Conservation (phyloP, 768 basidiomycete species). For the Termitomyces sp. region DNA sequence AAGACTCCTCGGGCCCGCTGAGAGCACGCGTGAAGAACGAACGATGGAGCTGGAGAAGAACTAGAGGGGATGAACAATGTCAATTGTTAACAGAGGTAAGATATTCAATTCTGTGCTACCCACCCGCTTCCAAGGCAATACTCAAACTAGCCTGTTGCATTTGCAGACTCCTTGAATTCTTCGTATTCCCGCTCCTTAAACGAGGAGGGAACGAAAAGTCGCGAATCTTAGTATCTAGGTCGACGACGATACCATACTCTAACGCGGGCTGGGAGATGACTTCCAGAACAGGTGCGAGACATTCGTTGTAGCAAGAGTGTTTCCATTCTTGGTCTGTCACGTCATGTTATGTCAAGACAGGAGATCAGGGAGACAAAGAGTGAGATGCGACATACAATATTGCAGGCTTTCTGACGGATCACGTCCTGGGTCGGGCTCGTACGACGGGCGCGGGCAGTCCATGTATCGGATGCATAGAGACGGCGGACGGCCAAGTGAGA, state of each 20-base stretch:
- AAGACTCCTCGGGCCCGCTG: slow-evolving; percentile 53
- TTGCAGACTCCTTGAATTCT: slow-evolving; percentile 43
- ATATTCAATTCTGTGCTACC: slow-evolving; percentile 11
- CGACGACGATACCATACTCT: slow-evolving; percentile 50
- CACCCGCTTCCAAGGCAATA: slow-evolving; percentile 63
- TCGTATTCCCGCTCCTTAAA: slow-evolving; percentile 39
- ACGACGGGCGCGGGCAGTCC: slow-evolving; percentile 53
- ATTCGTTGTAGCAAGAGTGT: slow-evolving; percentile 58
- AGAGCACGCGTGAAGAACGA: slow-evolving; percentile 67
- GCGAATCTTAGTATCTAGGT: slow-evolving; percentile 59
- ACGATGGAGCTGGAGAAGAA: slow-evolving; percentile 65
- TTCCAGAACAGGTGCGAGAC: slow-evolving; percentile 61
- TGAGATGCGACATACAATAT: slow-evolving; percentile 33
- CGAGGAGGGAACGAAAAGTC: slow-evolving; percentile 54
- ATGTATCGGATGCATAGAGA: slow-evolving; percentile 60
- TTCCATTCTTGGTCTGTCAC: slow-evolving; percentile 68
- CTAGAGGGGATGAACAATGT: slow-evolving; percentile 30
- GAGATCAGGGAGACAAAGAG: neutral
- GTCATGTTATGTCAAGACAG: neutral
- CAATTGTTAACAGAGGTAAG: neutral
- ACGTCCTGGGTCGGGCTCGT: slow-evolving; percentile 37
- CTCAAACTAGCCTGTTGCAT: slow-evolving; percentile 62
- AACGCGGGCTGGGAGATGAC: slow-evolving; percentile 52
- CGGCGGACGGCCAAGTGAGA: slow-evolving; percentile 68
- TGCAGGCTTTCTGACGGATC: slow-evolving; percentile 38